Evolutionary conservation across 2,329 filamentous ascomycete genomes (phyloP).

Genomic region (Botrytis paeoniae): DNA sequence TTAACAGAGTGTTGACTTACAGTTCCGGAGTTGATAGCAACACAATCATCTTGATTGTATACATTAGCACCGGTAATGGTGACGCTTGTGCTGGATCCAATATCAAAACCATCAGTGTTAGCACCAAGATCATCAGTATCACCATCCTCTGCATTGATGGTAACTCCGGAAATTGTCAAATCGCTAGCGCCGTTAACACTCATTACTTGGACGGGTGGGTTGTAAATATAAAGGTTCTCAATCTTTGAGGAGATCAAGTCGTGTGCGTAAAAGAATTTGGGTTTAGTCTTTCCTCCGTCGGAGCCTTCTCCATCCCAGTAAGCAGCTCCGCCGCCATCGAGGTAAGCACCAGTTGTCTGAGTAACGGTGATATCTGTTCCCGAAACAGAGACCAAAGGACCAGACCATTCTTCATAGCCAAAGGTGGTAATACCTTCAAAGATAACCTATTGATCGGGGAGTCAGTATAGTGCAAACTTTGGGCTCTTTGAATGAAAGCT

Average conservation of each 20-base stretch:
- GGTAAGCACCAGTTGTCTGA: constrained; percentile 49
- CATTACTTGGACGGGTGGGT: constrained; percentile 49
- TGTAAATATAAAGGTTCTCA: constrained; percentile 48
- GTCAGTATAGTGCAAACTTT: not conserved
- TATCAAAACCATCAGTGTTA: constrained; percentile 55
- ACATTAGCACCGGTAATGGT: constrained; percentile 49
- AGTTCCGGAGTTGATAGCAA: constrained; percentile 54
- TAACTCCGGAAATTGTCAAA: constrained; percentile 48
- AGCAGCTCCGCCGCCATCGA: constrained; percentile 53
- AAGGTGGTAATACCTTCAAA: constrained; percentile 66
- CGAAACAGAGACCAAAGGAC: constrained; percentile 59
- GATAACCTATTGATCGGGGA: constrained; percentile 42
- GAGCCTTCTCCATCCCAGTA: constrained; percentile 61
- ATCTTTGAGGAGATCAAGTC: constrained; percentile 49
- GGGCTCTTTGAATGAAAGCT: not conserved
- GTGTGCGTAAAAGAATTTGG: constrained; percentile 58
- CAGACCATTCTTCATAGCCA: constrained; percentile 61
- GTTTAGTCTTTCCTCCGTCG: constrained; percentile 58
- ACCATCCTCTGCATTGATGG: constrained; percentile 55
- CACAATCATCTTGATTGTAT: constrained; percentile 58
- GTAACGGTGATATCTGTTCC: constrained; percentile 54
- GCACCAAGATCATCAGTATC: constrained; percentile 41
- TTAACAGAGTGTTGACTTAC: constrained; percentile 39
- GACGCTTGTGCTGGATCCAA: constrained; percentile 45
- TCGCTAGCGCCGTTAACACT: constrained; percentile 42